Percentiles rank a stretch among this genome's conserved stretches.
Conservation (phyloP, 768 basidiomycete species). For the Holtermanniella nyarrowii region DNA sequence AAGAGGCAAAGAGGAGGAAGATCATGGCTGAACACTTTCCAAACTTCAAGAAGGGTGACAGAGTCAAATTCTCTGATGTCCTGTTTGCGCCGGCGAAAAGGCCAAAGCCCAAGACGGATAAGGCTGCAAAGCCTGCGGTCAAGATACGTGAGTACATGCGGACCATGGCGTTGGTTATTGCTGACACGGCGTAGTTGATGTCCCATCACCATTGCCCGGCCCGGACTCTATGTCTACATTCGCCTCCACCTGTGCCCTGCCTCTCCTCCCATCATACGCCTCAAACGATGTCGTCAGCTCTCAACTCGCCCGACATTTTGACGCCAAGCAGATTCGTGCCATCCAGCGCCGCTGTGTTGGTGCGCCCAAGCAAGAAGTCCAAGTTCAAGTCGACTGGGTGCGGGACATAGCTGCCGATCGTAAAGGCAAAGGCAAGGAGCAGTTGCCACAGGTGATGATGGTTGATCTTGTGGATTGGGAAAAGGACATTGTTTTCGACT, state of each 20-base stretch:
- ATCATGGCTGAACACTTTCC: not conserved
- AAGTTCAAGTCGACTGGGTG: not conserved
- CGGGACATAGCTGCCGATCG: not conserved
- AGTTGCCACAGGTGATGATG: not conserved
- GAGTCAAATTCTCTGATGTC: not conserved
- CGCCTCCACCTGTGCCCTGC: not conserved
- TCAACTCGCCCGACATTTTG: not conserved
- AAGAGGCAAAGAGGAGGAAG: not conserved
- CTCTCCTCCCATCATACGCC: not conserved
- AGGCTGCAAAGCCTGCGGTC: not conserved
- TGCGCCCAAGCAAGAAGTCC: not conserved
- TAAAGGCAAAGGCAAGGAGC: not conserved
- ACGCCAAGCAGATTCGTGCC: not conserved
- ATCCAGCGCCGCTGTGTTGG: not conserved
- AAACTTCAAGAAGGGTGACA: not conserved
- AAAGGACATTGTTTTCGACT: slow-evolving; percentile 30
- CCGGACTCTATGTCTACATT: not conserved
- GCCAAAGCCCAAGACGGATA: not conserved
- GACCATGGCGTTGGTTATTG: not conserved
- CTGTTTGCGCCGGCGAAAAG: not conserved
- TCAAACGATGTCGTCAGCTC: not conserved
- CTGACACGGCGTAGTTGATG: not conserved
- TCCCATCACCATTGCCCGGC: not conserved
- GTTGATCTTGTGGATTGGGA: slow-evolving; percentile 36
- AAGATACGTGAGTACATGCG: not conserved